Conservation (phyloP, 164 flowering plant species). For the Piper longum region DNA sequence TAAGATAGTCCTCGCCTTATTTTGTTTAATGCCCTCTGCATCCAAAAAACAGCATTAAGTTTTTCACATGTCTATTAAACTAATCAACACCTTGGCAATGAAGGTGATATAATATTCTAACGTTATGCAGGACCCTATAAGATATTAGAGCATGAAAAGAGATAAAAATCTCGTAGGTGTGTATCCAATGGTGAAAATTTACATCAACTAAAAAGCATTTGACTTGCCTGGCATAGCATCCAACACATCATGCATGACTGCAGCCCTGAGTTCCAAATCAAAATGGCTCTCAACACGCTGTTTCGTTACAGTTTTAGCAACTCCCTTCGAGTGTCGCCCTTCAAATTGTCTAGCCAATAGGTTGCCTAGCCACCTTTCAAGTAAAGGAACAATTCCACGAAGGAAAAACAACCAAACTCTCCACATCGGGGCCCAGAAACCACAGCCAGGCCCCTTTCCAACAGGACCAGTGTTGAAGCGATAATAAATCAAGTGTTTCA, state of each 20-base stretch:
- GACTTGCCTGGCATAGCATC: conserved; percentile 96
- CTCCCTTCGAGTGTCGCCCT: conserved; percentile 98
- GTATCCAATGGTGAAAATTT: no score
- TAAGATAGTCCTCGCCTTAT: conserved; percentile 91
- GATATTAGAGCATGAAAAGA: no score
- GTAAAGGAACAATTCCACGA: conserved; percentile 91
- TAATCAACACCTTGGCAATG: not conserved
- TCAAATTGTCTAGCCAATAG: conserved; percentile 96
- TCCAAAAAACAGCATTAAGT: not conserved
- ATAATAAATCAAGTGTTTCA: conserved; percentile 94
- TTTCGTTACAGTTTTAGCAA: conserved; percentile 98
- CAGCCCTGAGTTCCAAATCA: conserved; percentile 98
- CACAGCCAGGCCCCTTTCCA: conserved; percentile 99
- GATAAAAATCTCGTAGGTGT: not conserved
- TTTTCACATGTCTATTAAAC: not conserved
- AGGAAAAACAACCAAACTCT: conserved; percentile 98
- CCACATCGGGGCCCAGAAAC: conserved; percentile 99
- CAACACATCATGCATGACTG: conserved; percentile 99
- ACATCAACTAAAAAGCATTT: no score
- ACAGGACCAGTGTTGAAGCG: conserved; percentile 99
- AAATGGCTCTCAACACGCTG: conserved; percentile 99
- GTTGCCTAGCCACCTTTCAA: conserved; percentile 96
- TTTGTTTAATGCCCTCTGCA: conserved; percentile 98
- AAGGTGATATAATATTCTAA: no score
- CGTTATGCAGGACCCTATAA: no score